Evolutionary conservation across 768 basidiomycete species (phyloP).

Genomic region (Termitomyces sp.): DNA sequence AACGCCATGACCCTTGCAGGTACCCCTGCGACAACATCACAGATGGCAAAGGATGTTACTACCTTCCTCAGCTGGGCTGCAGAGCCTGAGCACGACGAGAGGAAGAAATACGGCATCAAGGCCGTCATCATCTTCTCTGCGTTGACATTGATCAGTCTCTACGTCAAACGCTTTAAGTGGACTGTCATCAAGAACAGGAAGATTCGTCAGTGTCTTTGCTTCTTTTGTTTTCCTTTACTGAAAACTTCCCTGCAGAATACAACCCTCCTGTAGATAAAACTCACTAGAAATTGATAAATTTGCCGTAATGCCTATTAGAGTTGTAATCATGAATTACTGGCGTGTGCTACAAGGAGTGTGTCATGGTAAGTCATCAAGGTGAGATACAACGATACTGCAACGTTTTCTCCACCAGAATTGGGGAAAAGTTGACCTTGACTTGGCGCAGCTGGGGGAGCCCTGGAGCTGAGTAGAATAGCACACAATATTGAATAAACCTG

Average conservation of each 20-base stretch:
- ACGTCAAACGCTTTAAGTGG: slow-evolving; percentile 98
- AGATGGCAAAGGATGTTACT: slow-evolving; percentile 99
- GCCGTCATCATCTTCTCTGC: slow-evolving; percentile 90
- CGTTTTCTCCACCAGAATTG: neutral
- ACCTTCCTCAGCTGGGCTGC: slow-evolving; percentile 96
- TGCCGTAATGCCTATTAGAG: slow-evolving; percentile 8
- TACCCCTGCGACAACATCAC: slow-evolving; percentile 93
- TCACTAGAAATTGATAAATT: slow-evolving; percentile 36
- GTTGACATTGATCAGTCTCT: slow-evolving; percentile 74
- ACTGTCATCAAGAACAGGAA: slow-evolving; percentile 88
- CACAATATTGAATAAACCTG: too few species aligned
- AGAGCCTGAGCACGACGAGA: slow-evolving; percentile 96
- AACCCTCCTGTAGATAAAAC: slow-evolving; percentile 52
- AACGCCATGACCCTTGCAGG: slow-evolving; percentile 33
- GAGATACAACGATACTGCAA: neutral
- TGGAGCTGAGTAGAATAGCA: neutral
- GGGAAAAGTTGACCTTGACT: neutral
- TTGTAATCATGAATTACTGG: neutral
- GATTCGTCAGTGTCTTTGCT: slow-evolving; percentile 52
- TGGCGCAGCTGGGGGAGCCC: neutral
- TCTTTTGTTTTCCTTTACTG: neutral
- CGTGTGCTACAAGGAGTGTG: neutral
- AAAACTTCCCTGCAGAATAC: slow-evolving; percentile 33
- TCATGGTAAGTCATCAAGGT: neutral
- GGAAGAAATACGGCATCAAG: slow-evolving; percentile 96